Percentiles rank a stretch among this genome's conserved stretches.
These are phyloP conservation scores for Chaetomium sp. DNA, from an alignment of 2,329 filamentous ascomycete genomes.

Conservation along the genomic window DNA sequence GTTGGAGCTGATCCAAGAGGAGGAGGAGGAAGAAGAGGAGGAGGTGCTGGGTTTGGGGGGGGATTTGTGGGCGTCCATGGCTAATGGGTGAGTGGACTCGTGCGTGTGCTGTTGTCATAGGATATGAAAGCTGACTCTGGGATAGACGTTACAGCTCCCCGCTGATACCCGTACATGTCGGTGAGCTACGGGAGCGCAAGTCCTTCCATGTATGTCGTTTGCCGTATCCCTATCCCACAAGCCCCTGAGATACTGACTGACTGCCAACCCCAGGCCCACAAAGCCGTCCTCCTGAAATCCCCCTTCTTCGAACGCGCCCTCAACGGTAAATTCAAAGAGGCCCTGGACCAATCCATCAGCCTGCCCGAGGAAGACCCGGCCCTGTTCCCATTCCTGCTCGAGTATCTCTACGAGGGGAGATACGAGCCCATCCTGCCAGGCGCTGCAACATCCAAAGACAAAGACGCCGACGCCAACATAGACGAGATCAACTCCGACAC, in stretches of 20 bases:
- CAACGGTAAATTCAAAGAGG: constrained; percentile 42
- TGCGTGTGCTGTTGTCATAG: too few species aligned
- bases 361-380: constrained; percentile 46
- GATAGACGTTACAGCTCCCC: constrained; percentile 40
- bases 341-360: constrained; percentile 39
- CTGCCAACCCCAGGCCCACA: constrained; percentile 35
- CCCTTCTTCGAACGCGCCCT: constrained; percentile 45
- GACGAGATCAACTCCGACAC: constrained; percentile 31
- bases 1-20: constrained; percentile 31
- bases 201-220: constrained; percentile 34
- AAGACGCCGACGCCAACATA: constrained; percentile 28
- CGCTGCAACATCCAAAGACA: too few species aligned
- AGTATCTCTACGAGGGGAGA: constrained; percentile 43
- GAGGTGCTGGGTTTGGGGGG: constrained; percentile 35
- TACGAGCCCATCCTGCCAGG: constrained; percentile 41
- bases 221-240: neutral
- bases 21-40: constrained; percentile 25
- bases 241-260: neutral
- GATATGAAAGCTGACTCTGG: too few species aligned
- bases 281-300: constrained; percentile 38
- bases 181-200: constrained; percentile 34
- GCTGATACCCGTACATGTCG: constrained; percentile 41
- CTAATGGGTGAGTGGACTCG: constrained; percentile 43
- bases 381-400: constrained; percentile 45
- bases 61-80: constrained; percentile 45